Conservation (phyloP, 208 protist species). For the Acanthamoeba royreba region DNA sequence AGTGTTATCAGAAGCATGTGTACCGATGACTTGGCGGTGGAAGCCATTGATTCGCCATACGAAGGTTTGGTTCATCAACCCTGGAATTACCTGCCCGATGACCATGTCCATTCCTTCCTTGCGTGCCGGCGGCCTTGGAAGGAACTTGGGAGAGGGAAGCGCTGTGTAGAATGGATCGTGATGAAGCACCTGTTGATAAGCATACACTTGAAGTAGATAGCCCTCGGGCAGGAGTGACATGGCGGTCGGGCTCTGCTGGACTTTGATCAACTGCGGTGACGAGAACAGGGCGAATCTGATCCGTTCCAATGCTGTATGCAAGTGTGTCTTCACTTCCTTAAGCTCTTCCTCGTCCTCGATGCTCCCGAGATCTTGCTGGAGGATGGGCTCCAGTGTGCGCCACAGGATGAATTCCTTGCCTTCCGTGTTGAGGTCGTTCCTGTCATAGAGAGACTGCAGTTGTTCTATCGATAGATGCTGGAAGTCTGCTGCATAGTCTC, state of each 20-base stretch:
- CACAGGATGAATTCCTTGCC: neutral
- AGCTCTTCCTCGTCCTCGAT: neutral
- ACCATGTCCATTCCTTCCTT: neutral
- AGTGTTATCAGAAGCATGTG: too few species aligned
- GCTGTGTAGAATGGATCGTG: neutral
- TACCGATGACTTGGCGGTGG: too few species aligned
- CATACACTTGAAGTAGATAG: neutral
- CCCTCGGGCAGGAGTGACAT: neutral
- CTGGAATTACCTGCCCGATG: neutral
- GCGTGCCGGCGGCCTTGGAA: neutral
- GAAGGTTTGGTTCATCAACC: neutral
- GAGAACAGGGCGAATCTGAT: neutral
- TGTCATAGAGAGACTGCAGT: neutral
- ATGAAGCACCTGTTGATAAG: neutral
- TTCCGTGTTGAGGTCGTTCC: neutral
- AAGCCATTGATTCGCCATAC: neutral
- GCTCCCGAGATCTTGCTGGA: too few species aligned
- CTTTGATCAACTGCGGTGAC: neutral
- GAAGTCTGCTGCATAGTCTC: neutral
- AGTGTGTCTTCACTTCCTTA: neutral
- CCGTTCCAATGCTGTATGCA: neutral
- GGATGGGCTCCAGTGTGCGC: neutral
- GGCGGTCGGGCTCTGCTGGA: neutral
- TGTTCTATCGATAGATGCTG: neutral
- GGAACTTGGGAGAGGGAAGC: neutral